Evolutionary conservation across 2,329 filamentous ascomycete genomes (phyloP).

Genomic region (Pyrenophora graminea): DNA sequence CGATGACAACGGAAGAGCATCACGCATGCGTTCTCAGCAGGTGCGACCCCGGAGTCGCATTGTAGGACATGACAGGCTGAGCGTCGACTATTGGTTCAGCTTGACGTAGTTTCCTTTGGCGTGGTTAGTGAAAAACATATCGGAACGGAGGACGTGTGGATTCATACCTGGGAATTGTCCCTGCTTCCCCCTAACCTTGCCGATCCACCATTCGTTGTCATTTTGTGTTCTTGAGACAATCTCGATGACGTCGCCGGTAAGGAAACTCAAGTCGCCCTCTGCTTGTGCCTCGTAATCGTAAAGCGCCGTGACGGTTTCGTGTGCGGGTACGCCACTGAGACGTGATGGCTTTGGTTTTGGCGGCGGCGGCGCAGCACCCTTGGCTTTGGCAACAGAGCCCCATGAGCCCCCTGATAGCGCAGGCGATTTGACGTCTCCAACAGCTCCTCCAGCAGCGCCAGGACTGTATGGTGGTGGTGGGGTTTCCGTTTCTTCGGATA

Average conservation of each 20-base stretch:
- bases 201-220: slow-evolving; percentile 97
- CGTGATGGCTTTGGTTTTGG: slow-evolving; percentile 69
- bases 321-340: slow-evolving; percentile 66
- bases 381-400: slow-evolving; percentile 53
- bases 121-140: slow-evolving; percentile 28
- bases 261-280: slow-evolving; percentile 90
- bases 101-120: slow-evolving; percentile 49
- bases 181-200: slow-evolving; percentile 74
- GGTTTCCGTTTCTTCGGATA: slow-evolving; percentile 40
- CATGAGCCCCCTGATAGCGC: slow-evolving; percentile 44
- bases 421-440: slow-evolving; percentile 31
- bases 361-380: slow-evolving; percentile 55
- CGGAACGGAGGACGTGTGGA: neutral
- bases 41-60: slow-evolving; percentile 16
- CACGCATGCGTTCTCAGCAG: slow-evolving; percentile 8
- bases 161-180: slow-evolving; percentile 92
- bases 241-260: slow-evolving; percentile 85
- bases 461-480: slow-evolving; percentile 50
- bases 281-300: slow-evolving; percentile 98
- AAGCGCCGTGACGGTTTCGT: slow-evolving; percentile 83
- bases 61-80: neutral
- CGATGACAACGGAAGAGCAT: neutral
- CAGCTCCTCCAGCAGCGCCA: slow-evolving; percentile 21
- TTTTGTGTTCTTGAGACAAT: slow-evolving; percentile 82
- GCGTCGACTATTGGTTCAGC: slow-evolving; percentile 36